Base-by-base conservation (phyloP, 2,329 filamentous ascomycete species). In the Apiospora saccharicola region DNA sequence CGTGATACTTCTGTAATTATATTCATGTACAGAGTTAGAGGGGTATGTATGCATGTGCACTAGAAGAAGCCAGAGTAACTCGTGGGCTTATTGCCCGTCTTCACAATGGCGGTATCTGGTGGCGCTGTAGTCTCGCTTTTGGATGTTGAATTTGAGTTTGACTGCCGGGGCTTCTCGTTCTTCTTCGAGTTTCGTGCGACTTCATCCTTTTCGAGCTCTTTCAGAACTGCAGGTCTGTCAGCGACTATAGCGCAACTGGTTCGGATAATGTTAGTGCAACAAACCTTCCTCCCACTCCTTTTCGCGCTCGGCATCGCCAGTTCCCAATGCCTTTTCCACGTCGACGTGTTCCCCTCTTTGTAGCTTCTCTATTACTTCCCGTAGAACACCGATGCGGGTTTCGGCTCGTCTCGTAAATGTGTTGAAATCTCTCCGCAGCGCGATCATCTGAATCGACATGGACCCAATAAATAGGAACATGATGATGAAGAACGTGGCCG, bases 361-460 rank as follows among this genome's bases (percentile, higher is more conserved):
- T 44, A 95, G 86, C 76, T 87, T 90, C 77, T 92, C 90, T 30
- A 95, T 87, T 0, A 94, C 90, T 78, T 98, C 96, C 51, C 90
- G 89, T 73, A 99, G 82, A 43, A 94, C 80, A 3, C 87, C 89
- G 74, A 99, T 93, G 79, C 93, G 92, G 8, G 93, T 91, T 76
- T 98, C 93, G 6, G 95, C 92, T 76, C 91, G 90, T 69, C 95
- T 90, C 79, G 87, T 90, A 77, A 93, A 95, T 13, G 91, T 90
- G 44, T 88, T 86, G 79, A 91, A 93, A 69, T 95, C 92, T 77
- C 93, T 93, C 77, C 92, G 92, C 77, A 98, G 81, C 47, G 91
- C 88, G 79, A 99, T 92, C 87, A 96, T 93, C 78, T 98, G 94
- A 77, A 99, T 98, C 19, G 96, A 94, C 87, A 98, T 97, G 74